Evolutionary conservation across 2,329 filamentous ascomycete species (phyloP).

Genomic region (Paecilomyces fulvus): DNA sequence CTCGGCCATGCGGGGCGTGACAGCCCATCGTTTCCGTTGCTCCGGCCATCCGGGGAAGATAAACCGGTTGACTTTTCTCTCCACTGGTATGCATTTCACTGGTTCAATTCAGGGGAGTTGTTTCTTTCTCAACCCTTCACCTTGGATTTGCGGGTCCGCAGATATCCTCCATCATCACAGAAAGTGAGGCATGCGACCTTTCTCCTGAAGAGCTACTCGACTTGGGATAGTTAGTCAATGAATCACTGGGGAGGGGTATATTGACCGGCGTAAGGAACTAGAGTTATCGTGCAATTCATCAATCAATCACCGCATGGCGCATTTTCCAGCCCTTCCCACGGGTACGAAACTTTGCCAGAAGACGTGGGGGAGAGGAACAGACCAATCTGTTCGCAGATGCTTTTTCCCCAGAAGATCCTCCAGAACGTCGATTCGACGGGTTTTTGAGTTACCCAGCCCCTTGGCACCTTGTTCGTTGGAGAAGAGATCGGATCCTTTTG

Average conservation of each 20-base stretch:
- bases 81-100: background rate
- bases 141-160: background rate
- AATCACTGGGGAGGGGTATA: background rate
- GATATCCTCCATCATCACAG: too few species aligned
- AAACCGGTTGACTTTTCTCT: background rate
- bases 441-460: background rate
- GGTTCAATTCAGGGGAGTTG: background rate
- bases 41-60: background rate
- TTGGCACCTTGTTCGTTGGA: background rate
- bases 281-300: background rate
- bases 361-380: background rate
- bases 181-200: too few species aligned
- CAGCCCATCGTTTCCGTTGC: background rate
- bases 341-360: background rate
- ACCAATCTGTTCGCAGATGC: background rate
- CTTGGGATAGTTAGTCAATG: too few species aligned
- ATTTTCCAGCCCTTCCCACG: background rate
- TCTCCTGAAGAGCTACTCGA: too few species aligned
- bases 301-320: background rate
- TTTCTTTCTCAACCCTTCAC: background rate
- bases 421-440: background rate
- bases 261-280: background rate
- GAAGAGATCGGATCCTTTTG: background rate
- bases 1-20: constrained; percentile 1
- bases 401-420: background rate